phyloP scores from a whole-genome alignment of 495 filamentous ascomycete genomes.

The Neurospora sp. region DNA sequence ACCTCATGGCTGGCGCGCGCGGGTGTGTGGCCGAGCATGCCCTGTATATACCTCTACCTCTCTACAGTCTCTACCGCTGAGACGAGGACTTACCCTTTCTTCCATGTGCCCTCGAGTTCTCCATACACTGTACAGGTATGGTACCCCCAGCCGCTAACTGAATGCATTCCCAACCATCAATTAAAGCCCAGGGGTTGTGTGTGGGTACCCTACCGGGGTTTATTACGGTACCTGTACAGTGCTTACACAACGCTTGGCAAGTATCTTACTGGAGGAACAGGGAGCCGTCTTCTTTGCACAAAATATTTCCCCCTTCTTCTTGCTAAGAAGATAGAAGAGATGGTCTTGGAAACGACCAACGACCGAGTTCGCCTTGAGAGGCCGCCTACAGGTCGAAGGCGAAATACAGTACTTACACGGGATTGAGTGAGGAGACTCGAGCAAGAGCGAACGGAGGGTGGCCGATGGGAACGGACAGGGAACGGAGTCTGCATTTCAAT shows the following conservation, averaged over 20 bases:
- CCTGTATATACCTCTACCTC: slow-evolving; percentile 17
- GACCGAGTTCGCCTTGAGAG: neutral
- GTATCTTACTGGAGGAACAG: neutral
- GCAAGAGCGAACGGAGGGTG: neutral
- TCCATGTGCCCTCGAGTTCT: neutral
- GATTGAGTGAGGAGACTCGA: neutral
- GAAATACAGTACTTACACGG: neutral
- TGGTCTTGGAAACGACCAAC: neutral
- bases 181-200: slow-evolving; percentile 1
- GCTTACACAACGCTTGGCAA: neutral
- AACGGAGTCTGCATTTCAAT: neutral
- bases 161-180: slow-evolving; percentile 15
- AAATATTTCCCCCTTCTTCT: neutral
- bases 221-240: neutral
- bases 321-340: neutral
- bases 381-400: neutral
- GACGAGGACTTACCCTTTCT: neutral
- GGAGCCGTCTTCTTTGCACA: neutral
- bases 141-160: slow-evolving; percentile 12
- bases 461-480: neutral
- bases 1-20: neutral
- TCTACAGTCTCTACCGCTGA: neutral
- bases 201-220: neutral
- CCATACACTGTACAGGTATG: neutral
- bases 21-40: slow-evolving; percentile 3